Evolutionary conservation across 768 basidiomycete genomes (phyloP).

Genomic region (Tulasnella sp.): DNA sequence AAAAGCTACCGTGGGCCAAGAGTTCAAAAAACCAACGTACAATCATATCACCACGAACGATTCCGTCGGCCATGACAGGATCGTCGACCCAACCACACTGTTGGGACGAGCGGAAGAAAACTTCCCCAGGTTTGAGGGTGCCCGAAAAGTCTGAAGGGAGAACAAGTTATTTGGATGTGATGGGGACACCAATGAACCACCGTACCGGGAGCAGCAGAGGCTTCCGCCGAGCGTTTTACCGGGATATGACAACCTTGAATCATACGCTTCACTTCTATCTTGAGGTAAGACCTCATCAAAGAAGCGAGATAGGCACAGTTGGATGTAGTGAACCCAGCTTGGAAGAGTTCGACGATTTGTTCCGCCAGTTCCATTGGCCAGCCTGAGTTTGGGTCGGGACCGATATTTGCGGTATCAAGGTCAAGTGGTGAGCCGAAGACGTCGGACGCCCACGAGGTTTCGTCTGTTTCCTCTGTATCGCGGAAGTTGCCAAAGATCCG

Average conservation of each 20-base stretch:
- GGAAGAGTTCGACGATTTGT: constrained; percentile 46
- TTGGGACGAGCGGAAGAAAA: constrained; percentile 46
- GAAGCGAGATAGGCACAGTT: constrained; percentile 29
- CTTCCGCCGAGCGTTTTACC: constrained; percentile 45
- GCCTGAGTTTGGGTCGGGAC: neutral
- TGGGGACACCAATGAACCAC: neutral
- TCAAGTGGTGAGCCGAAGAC: neutral
- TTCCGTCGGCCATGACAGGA: neutral
- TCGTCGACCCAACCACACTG: neutral
- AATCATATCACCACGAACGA: neutral
- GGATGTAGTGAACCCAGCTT: constrained; percentile 56
- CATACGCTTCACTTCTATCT: constrained; percentile 44
- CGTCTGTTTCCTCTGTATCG: neutral
- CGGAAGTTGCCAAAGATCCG: neutral
- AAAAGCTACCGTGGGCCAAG: neutral
- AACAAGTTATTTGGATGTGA: neutral
- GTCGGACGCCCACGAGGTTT: neutral
- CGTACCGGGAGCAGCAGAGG: constrained; percentile 62
- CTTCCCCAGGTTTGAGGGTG: constrained; percentile 52
- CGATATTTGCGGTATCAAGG: neutral
- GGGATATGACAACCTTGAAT: constrained; percentile 49
- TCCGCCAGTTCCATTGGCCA: constrained; percentile 39
- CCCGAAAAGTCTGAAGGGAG: constrained; percentile 50
- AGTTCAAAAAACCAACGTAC: neutral
- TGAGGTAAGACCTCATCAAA: constrained; percentile 20